Evolutionary conservation across 768 basidiomycete genomes (phyloP), one percentile per base, ranked within the genome.

Genomic region (Lyophyllum atratum): DNA sequence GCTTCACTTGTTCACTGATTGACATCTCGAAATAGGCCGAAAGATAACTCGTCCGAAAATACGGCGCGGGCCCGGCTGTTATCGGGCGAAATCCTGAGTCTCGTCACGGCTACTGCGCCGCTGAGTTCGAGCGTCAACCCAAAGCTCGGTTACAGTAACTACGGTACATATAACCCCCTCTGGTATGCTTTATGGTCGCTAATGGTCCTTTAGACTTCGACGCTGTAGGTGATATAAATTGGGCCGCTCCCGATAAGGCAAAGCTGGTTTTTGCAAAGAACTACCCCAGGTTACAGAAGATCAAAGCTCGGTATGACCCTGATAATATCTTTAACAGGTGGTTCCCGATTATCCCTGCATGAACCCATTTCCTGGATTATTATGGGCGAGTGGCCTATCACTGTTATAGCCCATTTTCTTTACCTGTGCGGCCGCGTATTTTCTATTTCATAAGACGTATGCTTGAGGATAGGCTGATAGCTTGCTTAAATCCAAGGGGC

Each of bases 251-350:
- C 6, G 71, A 60, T 26, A 66, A 62, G 50, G 62, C 64, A 31
- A 52, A 58, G 55, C 53, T 48, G 19, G 58, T 75, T 24, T 80
- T 74, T 54, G 72, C 73, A 14, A 61, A 63, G 4, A 74, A 76
- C 55, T 77, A 79, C 52, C 56, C 67, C 0, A 65, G 68, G 43
- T 63, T 81, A 52, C 76, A 75, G 51, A 57, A 61, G 49, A 69
- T 68, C 40, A 68, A 70, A 60, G 64, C 60, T 47, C 58, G 59
- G 21, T 70, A 68, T 56, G 67, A 68, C 46, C 75, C 75, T 0
- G 66, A 69, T 12, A 59, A 66, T 22, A 47, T 74, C 9, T 76
- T 76, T 63, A 63, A 62, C 49, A 71, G 70, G 56, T 76, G 75
- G 74, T 70, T 68, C 54, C 63, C 70, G 24, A 72, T 76, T 34